phyloP scores from a whole-genome alignment of 2,329 filamentous ascomycete genomes.

The Phaeoacremonium minimum region DNA sequence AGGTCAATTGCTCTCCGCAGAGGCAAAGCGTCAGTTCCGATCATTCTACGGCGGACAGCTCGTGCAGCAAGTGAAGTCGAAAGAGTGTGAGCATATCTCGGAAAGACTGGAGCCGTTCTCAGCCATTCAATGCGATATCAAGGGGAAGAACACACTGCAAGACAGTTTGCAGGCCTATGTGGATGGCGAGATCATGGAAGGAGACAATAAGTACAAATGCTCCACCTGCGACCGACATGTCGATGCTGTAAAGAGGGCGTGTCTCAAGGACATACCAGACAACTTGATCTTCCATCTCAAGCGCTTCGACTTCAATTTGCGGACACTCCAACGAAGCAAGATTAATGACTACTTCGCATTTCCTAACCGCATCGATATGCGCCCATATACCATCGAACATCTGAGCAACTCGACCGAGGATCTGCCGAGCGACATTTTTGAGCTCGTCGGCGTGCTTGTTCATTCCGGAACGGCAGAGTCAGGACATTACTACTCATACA shows the following conservation, averaged over 20 bases:
- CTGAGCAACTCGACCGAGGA: slow-evolving; percentile 59
- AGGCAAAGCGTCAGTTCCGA: slow-evolving; percentile 69
- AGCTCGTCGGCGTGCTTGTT: slow-evolving; percentile 91
- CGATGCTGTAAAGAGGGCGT: slow-evolving; percentile 88
- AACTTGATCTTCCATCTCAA: slow-evolving; percentile 95
- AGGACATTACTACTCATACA: slow-evolving; percentile 96
- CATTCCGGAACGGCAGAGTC: slow-evolving; percentile 91
- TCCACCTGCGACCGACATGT: slow-evolving; percentile 85
- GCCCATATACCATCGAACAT: slow-evolving; percentile 82
- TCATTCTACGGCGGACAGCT: slow-evolving; percentile 88
- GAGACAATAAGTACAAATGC: slow-evolving; percentile 99
- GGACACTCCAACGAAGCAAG: slow-evolving; percentile 77
- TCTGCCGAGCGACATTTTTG: slow-evolving; percentile 70
- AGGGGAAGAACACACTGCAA: slow-evolving; percentile 77
- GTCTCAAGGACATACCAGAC: slow-evolving; percentile 87
- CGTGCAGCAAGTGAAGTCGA: slow-evolving; percentile 92
- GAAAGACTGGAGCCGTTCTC: slow-evolving; percentile 88
- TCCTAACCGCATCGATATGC: slow-evolving; percentile 78
- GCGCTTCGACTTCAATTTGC: slow-evolving; percentile 76
- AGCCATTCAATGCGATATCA: slow-evolving; percentile 93
- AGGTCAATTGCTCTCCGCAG: slow-evolving; percentile 63
- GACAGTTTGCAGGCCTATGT: slow-evolving; percentile 95
- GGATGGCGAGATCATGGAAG: slow-evolving; percentile 93
- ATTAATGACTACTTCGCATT: slow-evolving; percentile 96
- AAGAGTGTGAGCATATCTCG: slow-evolving; percentile 90